phyloP scores from a whole-genome alignment of 805 yeast genomes.

The Pichia phayaonensis region DNA sequence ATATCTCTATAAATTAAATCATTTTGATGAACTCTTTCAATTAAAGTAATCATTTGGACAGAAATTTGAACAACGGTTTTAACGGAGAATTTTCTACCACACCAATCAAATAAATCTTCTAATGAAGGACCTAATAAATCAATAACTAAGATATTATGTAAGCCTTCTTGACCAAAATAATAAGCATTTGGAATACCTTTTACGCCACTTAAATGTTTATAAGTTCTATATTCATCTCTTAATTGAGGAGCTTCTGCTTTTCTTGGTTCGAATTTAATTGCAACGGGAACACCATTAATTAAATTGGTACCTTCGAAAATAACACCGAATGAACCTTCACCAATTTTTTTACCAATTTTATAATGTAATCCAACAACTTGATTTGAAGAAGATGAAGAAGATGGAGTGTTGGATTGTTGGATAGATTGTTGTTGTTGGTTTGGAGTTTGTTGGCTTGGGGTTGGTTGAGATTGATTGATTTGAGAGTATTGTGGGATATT shows the following conservation, averaged over 20 bases:
- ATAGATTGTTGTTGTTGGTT: constrained; percentile 6
- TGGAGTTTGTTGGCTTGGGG: constrained; percentile 14
- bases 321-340: constrained; percentile 98
- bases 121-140: constrained; percentile 92
- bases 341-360: constrained; percentile 94
- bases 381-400: constrained; percentile 21
- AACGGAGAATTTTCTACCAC: constrained; percentile 80
- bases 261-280: constrained; percentile 94
- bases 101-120: constrained; percentile 97
- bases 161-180: constrained; percentile 96
- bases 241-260: constrained; percentile 96
- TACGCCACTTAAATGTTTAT: constrained; percentile 74
- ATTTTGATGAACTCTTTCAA: constrained; percentile 81
- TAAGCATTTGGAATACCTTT: constrained; percentile 93
- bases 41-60: constrained; percentile 85
- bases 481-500: constrained; percentile 25
- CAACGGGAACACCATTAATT: constrained; percentile 87
- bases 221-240: constrained; percentile 94
- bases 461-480: constrained; percentile 11
- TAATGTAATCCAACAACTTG: constrained; percentile 90
- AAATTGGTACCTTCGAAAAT: constrained; percentile 93
- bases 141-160: constrained; percentile 89
- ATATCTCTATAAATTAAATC: constrained; percentile 93
- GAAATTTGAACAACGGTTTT: constrained; percentile 93
- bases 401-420: constrained; percentile 4